Evolutionary conservation across 2,329 filamentous ascomycete species (phyloP).

Genomic region (Penicillium hordei): DNA sequence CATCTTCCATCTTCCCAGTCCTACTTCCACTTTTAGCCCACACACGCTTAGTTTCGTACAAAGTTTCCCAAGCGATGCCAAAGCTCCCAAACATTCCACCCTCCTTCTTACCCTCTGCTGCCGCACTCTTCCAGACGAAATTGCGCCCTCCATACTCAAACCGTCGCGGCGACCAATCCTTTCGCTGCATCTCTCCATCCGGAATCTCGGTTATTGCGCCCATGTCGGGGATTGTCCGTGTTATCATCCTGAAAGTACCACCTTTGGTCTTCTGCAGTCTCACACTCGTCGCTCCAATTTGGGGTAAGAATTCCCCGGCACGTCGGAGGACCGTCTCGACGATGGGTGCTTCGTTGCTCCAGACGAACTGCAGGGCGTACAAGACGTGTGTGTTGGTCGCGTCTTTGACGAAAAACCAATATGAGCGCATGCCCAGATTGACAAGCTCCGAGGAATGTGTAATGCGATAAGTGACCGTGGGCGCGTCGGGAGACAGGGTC

Average conservation of each 20-base stretch:
- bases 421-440: slow-evolving; percentile 13
- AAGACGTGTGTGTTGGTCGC: slow-evolving; percentile 16
- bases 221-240: slow-evolving; percentile 14
- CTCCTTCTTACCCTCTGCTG: slow-evolving; percentile 9
- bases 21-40: slow-evolving; percentile 16
- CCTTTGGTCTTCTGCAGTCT: slow-evolving; percentile 13
- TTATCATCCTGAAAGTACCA: slow-evolving; percentile 15
- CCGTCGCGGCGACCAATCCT: slow-evolving; percentile 19
- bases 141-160: slow-evolving; percentile 20
- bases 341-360: slow-evolving; percentile 18
- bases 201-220: slow-evolving; percentile 15
- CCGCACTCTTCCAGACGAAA: slow-evolving; percentile 19
- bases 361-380: slow-evolving; percentile 18
- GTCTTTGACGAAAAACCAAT: slow-evolving; percentile 23
- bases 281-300: slow-evolving; percentile 16
- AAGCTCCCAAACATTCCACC: slow-evolving; percentile 12
- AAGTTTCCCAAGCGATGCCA: slow-evolving; percentile 16
- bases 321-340: slow-evolving; percentile 18
- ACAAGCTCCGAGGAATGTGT: slow-evolving; percentile 19
- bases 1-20: slow-evolving; percentile 19
- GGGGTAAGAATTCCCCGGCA: slow-evolving; percentile 18
- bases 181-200: slow-evolving; percentile 12
- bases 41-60: slow-evolving; percentile 21
- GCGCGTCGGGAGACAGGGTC: not conserved
- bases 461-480: slow-evolving; percentile 15